These are phyloP conservation scores for Ramaria sp. DNA, from an alignment of 768 basidiomycete genomes.

Conservation along the genomic window DNA sequence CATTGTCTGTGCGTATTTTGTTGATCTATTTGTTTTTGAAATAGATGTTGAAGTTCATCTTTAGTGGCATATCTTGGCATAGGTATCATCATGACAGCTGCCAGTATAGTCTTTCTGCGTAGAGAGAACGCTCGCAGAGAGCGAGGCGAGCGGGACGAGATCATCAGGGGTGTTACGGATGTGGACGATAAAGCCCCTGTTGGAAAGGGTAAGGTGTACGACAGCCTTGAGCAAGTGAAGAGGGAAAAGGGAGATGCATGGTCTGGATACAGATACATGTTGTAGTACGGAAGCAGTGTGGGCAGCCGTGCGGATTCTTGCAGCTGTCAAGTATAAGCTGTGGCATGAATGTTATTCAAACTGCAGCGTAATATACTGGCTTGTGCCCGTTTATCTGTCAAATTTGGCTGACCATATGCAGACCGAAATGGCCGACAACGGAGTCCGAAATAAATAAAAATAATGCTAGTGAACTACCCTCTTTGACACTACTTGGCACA, in stretches of 20 bases:
- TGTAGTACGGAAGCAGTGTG: conserved; percentile 22
- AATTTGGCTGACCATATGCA: no score
- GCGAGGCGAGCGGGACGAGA: conserved; percentile 56
- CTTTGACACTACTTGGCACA: no score
- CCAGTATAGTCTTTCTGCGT: conserved; percentile 32
- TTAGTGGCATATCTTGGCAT: conserved; percentile 54
- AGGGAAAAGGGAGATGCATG: conserved; percentile 60
- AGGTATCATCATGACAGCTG: conserved; percentile 39
- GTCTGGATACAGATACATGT: conserved; percentile 65
- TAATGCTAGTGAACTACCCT: no score
- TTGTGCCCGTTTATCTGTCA: no score
- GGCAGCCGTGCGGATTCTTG: no score
- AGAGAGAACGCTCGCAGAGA: conserved; percentile 57
- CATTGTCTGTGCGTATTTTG: conserved; percentile 30
- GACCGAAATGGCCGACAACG: no score
- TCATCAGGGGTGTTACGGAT: conserved; percentile 40
- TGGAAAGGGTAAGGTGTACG: conserved; percentile 23
- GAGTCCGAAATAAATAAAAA: no score
- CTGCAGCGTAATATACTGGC: no score
- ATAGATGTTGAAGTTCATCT: not conserved
- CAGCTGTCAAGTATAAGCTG: no score
- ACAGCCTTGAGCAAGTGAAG: conserved; percentile 42
- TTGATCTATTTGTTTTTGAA: not conserved
- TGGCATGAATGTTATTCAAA: no score
- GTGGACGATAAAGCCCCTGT: conserved; percentile 19